Evolutionary conservation across 345 rosid genomes (phyloP), one percentile per base, ranked within the genome.

Genomic region (Crucihimalaya himalaica): DNA sequence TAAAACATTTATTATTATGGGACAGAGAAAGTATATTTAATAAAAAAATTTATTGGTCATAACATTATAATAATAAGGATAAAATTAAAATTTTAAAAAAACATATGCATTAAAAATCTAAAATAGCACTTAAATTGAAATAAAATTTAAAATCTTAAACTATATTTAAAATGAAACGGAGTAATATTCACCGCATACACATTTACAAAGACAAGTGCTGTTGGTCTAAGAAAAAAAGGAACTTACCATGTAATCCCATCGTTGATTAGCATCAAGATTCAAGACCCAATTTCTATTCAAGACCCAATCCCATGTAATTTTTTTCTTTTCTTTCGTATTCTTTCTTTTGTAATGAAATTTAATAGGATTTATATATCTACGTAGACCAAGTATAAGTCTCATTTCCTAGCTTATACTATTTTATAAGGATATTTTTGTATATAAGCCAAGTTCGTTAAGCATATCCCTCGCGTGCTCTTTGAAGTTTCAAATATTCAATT

Each of bases 401-500:
- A 55, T 19, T 43, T 54, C 46, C 8, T 63, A 56, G 32, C 28
- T 43, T 32, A 63, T 6, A 34, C 2, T 34, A 1, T 21, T 70
- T 58, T 8, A 4, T 4, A 35, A 28, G 0, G 6, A 55, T 72
- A 31, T 6, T 56, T 29, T 23, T 23, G 32, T 73, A 45, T 16
- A 37, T 23, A 8, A 56, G 10, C 8, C 7, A 57, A 56, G 40
- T 28, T 56, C 66, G 66, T 66, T 23, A 55, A 34, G 50, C 66
- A 59, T 47, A 23, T 27, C 50, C 66, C 35, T 59, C 48, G 48
- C 64, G 55, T 65, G 51, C 21, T 73, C 52, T 66, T 57, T 65
- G 10, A 56, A 73, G 25, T 34, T 73, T 74, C 78, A 57, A 74
- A 35, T 47, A 57, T 48, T 46, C 29, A 47, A 46, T 43, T 46